These are phyloP conservation scores for Musa balbisiana DNA, from an alignment of 202 grass and related monocot species.

Conservation along the genomic window DNA sequence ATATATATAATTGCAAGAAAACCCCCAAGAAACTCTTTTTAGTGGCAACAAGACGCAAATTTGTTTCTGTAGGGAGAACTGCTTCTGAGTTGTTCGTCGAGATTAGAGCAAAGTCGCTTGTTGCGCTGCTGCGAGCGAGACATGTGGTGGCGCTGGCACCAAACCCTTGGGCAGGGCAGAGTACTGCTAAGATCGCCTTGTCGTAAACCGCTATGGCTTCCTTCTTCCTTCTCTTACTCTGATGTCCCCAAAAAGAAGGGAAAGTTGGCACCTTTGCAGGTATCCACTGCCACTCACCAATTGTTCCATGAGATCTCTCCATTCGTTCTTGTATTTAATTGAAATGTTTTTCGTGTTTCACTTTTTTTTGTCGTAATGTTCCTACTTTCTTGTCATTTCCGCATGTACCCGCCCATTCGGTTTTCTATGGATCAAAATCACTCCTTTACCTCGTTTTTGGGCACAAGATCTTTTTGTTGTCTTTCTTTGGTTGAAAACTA, in stretches of 20 bases:
- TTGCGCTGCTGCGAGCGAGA: neutral
- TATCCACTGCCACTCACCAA: neutral
- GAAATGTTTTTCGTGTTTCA: neutral
- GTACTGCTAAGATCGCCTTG: neutral
- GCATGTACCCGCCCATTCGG: no score
- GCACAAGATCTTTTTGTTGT: neutral
- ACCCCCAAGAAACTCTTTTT: no score
- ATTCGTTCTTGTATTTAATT: neutral
- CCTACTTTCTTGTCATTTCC: no score
- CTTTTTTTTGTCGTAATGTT: neutral
- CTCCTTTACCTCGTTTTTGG: no score
- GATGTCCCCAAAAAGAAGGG: constrained; percentile 7
- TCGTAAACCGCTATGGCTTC: neutral
- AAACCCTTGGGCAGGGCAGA: neutral
- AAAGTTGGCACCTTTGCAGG: constrained; percentile 28
- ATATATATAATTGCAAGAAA: no score
- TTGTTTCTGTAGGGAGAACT: no score
- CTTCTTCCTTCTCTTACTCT: constrained; percentile 10
- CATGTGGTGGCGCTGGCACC: constrained; percentile 10
- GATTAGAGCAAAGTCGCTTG: neutral
- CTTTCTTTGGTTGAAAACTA: neutral
- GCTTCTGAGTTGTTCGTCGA: no score
- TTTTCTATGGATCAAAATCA: no score
- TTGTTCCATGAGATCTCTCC: neutral
- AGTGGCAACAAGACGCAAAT: no score